These are phyloP conservation scores for Auricularia auricula-judae DNA, from an alignment of 768 basidiomycete genomes.

Conservation along the genomic window DNA sequence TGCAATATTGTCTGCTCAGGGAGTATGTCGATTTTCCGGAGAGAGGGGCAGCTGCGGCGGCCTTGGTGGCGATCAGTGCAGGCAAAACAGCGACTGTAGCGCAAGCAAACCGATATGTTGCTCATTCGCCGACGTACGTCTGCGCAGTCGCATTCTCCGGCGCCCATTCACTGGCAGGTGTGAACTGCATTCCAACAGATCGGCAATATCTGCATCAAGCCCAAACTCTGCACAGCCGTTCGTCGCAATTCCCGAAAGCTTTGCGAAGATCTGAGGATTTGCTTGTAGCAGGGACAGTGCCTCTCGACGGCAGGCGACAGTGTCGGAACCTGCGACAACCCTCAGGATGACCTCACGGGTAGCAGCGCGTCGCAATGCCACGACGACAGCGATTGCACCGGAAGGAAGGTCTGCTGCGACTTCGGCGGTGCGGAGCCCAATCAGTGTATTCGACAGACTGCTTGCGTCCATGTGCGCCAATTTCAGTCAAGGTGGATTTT, in stretches of 20 bases:
- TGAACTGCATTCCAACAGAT: background rate
- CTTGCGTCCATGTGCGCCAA: background rate
- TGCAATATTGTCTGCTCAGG: background rate
- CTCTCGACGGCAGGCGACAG: no score
- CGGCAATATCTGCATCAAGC: background rate
- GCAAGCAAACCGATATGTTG: background rate
- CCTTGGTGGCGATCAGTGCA: background rate
- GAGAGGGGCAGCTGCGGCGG: background rate
- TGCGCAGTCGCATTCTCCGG: background rate
- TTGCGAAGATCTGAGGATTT: no score
- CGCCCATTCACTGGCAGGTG: background rate
- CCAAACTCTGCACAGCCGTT: background rate
- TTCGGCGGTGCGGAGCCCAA: background rate
- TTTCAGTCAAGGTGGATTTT: no score
- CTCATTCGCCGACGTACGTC: background rate
- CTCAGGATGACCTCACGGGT: background rate
- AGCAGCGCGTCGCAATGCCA: background rate
- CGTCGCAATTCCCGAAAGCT: no score
- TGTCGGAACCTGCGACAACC: background rate
- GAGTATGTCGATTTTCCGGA: background rate
- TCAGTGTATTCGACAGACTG: background rate
- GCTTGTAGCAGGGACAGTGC: no score
- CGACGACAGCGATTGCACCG: background rate
- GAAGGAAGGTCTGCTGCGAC: background rate
- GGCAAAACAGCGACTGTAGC: background rate